Percentiles rank a stretch among this genome's conserved stretches.
phyloP scores from a whole-genome alignment of 805 yeast genomes.

The Nakazawaea peltata region DNA sequence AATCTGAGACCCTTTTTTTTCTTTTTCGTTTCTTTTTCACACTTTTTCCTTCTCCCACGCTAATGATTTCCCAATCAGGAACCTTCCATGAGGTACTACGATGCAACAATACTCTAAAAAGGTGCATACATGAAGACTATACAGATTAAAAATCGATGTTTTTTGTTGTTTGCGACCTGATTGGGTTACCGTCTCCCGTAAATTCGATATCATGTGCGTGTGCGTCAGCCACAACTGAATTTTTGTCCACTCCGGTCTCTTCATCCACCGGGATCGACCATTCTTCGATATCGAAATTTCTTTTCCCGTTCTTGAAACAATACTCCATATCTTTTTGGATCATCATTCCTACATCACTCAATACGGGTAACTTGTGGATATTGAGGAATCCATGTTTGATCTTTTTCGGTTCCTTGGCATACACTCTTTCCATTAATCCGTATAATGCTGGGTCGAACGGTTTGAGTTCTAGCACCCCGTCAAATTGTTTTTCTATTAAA shows the following conservation, averaged over 20 bases:
- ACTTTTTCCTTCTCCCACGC: too few relatives aligned
- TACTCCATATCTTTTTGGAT: conserved; percentile 63
- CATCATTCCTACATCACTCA: conserved; percentile 78
- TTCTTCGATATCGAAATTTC: conserved; percentile 77
- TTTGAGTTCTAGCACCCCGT: conserved; percentile 63
- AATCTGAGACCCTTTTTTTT: too few relatives aligned
- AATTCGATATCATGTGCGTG: conserved; percentile 5
- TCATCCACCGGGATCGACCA: conserved; percentile 98
- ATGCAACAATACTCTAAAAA: too few relatives aligned
- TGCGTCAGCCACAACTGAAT: not conserved
- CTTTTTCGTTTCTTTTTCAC: too few relatives aligned
- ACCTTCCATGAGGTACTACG: too few relatives aligned
- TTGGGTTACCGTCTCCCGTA: conserved; percentile 4
- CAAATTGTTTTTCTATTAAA: conserved; percentile 51
- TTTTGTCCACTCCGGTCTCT: conserved; percentile 34
- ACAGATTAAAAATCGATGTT: conserved; percentile 9
- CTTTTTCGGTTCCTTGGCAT: conserved; percentile 64
- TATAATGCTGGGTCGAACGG: conserved; percentile 76
- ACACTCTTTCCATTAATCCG: conserved; percentile 57
- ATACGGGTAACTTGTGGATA: conserved; percentile 59
- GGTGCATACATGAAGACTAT: too few relatives aligned
- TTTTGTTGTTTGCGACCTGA: conserved; percentile 7
- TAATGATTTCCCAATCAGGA: too few relatives aligned
- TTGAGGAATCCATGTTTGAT: conserved; percentile 84
- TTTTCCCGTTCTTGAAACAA: conserved; percentile 79